Evolutionary conservation across 495 filamentous ascomycete species (phyloP).

Genomic region (Talaromyces thailandensis): DNA sequence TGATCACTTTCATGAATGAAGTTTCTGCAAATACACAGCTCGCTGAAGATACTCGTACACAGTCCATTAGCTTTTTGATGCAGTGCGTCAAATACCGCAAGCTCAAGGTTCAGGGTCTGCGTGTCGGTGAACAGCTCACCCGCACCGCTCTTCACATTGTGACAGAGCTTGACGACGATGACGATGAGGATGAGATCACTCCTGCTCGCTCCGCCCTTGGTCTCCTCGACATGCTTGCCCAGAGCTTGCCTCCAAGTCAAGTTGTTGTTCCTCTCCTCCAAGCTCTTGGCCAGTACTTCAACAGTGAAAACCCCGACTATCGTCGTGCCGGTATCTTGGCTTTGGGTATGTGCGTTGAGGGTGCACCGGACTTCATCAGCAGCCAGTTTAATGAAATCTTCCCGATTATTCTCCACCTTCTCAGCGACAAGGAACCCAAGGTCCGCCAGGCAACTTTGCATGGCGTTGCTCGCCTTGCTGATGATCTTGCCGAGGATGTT

Average conservation of each 20-base stretch:
- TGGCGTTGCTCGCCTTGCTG: constrained; percentile 77
- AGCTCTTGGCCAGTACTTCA: constrained; percentile 71
- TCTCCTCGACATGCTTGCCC: constrained; percentile 80
- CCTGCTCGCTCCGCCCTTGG: constrained; percentile 79
- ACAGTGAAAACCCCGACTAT: constrained; percentile 59
- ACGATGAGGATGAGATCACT: constrained; percentile 79
- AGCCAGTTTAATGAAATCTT: constrained; percentile 81
- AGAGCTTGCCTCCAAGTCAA: constrained; percentile 82
- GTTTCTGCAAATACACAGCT: constrained; percentile 63
- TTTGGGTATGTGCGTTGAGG: constrained; percentile 89
- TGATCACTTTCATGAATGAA: constrained; percentile 91
- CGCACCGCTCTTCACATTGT: constrained; percentile 77
- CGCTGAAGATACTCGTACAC: constrained; percentile 76
- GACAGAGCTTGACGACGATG: constrained; percentile 70
- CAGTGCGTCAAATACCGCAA: constrained; percentile 86
- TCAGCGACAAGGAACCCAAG: constrained; percentile 70
- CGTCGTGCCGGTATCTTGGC: constrained; percentile 87
- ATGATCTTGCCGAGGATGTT: constrained; percentile 86
- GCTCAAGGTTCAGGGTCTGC: constrained; percentile 86
- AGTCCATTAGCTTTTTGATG: constrained; percentile 89
- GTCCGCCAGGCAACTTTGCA: constrained; percentile 83
- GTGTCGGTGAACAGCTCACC: constrained; percentile 77
- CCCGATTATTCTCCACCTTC: constrained; percentile 73
- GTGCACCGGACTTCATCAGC: constrained; percentile 90
- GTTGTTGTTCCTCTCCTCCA: constrained; percentile 90